Conservation (phyloP, 1,284 basidiomycete species). For the Lignosus rhinocerotis region DNA sequence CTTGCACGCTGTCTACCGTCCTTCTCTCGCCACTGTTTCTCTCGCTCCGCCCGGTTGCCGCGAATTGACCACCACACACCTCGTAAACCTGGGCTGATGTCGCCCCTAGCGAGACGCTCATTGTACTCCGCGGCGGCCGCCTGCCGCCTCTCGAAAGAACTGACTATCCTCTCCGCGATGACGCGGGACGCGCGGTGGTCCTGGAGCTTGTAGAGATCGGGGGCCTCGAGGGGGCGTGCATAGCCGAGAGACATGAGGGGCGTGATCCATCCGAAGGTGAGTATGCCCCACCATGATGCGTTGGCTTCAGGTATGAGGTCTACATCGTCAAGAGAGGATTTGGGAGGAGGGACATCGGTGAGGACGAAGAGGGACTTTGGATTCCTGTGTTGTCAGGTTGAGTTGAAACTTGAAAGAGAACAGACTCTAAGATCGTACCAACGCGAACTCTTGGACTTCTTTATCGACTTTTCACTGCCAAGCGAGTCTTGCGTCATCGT, state of each 20-base stretch:
- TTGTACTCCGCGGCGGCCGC: constrained; percentile 72
- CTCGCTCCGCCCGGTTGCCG: constrained; percentile 52
- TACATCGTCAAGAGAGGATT: constrained; percentile 55
- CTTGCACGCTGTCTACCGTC: constrained; percentile 69
- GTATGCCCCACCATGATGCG: constrained; percentile 50
- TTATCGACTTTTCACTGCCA: constrained; percentile 11
- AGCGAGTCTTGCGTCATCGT: constrained; percentile 15
- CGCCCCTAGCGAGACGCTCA: constrained; percentile 58
- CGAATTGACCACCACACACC: constrained; percentile 62
- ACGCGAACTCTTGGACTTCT: constrained; percentile 8
- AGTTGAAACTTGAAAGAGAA: background rate
- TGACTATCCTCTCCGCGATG: constrained; percentile 64
- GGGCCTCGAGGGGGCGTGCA: constrained; percentile 76
- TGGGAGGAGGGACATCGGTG: constrained; percentile 45
- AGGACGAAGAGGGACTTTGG: constrained; percentile 27
- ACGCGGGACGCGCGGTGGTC: constrained; percentile 55
- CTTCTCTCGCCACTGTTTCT: constrained; percentile 64
- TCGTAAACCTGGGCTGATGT: constrained; percentile 58
- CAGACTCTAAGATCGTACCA: constrained; percentile 4
- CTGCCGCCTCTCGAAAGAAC: constrained; percentile 65
- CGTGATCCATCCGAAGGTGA: constrained; percentile 75
- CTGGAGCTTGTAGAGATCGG: constrained; percentile 85
- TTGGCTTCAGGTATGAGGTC: constrained; percentile 48
- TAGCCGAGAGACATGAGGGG: constrained; percentile 72
- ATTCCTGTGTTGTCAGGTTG: constrained; percentile 6